Evolutionary conservation across 2,329 filamentous ascomycete species (phyloP).

Genomic region (Leptosphaerulina australis): DNA sequence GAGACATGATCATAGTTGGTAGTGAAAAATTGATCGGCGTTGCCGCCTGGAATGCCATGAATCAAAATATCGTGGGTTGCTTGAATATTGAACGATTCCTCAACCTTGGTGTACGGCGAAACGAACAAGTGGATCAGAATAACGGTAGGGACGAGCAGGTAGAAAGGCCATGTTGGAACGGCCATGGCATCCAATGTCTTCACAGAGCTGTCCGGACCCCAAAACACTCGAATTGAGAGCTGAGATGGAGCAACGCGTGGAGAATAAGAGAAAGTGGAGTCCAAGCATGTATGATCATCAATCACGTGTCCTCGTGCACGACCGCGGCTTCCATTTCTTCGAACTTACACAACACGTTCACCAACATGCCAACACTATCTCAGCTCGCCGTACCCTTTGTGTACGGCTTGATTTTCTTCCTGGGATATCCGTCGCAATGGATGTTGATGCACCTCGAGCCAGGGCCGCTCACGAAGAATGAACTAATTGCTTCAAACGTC

Average conservation of each 20-base stretch:
- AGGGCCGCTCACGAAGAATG: conserved; percentile 62
- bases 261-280: background rate
- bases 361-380: conserved; percentile 25
- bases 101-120: conserved; percentile 93
- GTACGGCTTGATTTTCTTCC: conserved; percentile 68
- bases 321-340: conserved; percentile 8
- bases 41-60: conserved; percentile 72
- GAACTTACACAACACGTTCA: conserved; percentile 1
- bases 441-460: conserved; percentile 66
- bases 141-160: conserved; percentile 39
- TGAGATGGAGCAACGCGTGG: background rate
- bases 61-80: conserved; percentile 87
- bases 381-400: conserved; percentile 71
- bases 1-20: conserved; percentile 83
- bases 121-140: conserved; percentile 69
- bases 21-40: conserved; percentile 61
- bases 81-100: conserved; percentile 98
- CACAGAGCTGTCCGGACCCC: background rate
- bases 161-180: conserved; percentile 33
- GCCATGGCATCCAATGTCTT: conserved; percentile 26
- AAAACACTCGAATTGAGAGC: background rate
- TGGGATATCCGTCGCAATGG: conserved; percentile 74
- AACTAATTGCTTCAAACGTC: conserved; percentile 69
- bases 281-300: conserved; percentile 2
- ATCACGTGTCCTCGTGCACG: conserved; percentile 35